A percentile compares a stretch with the other conserved stretches of the same genome.
These are phyloP conservation scores for Prunus mongolica DNA, from an alignment of 306 rosid species.

Conservation along the genomic window DNA sequence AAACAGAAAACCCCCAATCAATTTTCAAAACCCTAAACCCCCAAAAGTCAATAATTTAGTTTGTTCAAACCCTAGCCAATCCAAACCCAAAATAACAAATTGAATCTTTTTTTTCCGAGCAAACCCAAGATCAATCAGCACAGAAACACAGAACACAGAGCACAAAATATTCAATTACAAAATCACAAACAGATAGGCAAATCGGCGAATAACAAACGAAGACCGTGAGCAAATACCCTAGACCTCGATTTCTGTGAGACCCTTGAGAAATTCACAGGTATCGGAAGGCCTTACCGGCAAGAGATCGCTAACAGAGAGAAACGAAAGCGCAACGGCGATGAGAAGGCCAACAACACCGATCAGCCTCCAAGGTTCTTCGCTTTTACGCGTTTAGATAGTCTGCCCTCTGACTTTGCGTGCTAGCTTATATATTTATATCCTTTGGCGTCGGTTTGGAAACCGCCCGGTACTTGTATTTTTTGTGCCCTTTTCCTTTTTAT, in stretches of 20 bases:
- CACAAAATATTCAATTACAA: neutral
- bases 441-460: neutral
- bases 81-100: neutral
- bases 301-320: neutral
- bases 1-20: constrained; percentile 12
- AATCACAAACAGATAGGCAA: constrained; percentile 8
- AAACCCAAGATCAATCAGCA: constrained; percentile 12
- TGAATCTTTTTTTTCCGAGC: constrained; percentile 1
- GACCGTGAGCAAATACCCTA: constrained; percentile 40
- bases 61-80: neutral
- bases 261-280: constrained; percentile 48
- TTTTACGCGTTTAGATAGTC: neutral
- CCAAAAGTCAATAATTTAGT: neutral
- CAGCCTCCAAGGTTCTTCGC: neutral
- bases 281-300: constrained; percentile 69
- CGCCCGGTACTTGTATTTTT: neutral
- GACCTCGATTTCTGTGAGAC: constrained; percentile 29
- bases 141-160: neutral
- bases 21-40: constrained; percentile 29
- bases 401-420: neutral
- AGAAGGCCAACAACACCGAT: neutral
- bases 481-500: too few species aligned
- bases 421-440: neutral
- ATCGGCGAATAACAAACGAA: constrained; percentile 13
- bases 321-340: neutral